A percentile compares a stretch with the other conserved stretches of the same genome.
Conservation (phyloP, 805 yeast genomes). For the Lipomyces chichibuensis region DNA sequence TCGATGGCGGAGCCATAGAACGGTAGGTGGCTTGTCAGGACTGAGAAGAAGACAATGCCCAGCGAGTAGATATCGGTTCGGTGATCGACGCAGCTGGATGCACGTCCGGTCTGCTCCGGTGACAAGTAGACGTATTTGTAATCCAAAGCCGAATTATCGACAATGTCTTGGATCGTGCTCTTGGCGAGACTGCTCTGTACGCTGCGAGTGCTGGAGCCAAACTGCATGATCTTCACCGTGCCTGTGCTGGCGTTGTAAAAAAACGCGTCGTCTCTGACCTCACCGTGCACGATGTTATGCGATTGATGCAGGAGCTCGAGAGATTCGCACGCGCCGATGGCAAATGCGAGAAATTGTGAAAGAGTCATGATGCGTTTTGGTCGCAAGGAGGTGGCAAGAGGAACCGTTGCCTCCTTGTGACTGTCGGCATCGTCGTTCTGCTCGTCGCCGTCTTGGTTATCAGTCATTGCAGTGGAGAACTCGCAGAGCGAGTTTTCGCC, state of each 20-base stretch:
- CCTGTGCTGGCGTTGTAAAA: constrained; percentile 25
- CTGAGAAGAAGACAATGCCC: constrained; percentile 34
- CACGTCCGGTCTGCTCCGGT: constrained; percentile 38
- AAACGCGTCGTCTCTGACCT: constrained; percentile 35
- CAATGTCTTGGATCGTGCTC: constrained; percentile 13
- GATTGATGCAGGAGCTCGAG: constrained; percentile 33
- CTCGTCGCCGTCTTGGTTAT: constrained; percentile 1
- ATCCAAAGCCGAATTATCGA: constrained; percentile 19
- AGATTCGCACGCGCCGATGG: constrained; percentile 34
- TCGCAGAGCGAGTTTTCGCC: constrained; percentile 27
- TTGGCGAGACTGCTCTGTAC: constrained; percentile 9
- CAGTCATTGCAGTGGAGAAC: constrained; percentile 24
- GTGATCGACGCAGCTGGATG: constrained; percentile 30
- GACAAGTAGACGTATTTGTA: constrained; percentile 28
- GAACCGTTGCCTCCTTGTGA: neutral
- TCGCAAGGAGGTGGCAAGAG: constrained; percentile 11
- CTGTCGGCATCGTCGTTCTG: neutral
- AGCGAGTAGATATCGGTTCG: constrained; percentile 38
- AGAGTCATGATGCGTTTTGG: constrained; percentile 22
- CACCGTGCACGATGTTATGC: constrained; percentile 37
- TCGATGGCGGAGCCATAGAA: constrained; percentile 35
- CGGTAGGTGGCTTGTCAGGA: constrained; percentile 33
- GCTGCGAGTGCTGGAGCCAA: constrained; percentile 30
- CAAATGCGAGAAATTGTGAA: constrained; percentile 35
- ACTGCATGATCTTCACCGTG: constrained; percentile 30